Base-by-base conservation (phyloP, 805 yeast species). In the Groenewaldozyma salmanticensis region DNA sequence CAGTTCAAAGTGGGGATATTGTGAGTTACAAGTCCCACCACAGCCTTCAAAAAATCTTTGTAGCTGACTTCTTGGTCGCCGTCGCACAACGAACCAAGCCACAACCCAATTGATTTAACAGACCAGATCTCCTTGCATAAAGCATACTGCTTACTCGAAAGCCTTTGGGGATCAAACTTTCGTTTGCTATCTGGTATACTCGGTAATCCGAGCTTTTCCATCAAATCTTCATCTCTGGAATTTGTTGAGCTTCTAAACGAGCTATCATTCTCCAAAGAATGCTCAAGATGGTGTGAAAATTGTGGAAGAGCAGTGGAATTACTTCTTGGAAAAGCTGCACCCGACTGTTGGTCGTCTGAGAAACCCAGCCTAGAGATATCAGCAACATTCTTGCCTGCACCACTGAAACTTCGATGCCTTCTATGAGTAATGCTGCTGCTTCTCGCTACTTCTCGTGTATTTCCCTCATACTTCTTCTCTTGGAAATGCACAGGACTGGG, bases 1-100 rank as follows among this genome's bases (percentile, higher is more conserved):
- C 59, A 55, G 35, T 49, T 51, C 11, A 63, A 48, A 3, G 51
- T 53, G 1, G 62, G 57, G 13, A 58, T 41, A 20, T 40, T 22
- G 38, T 52, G 49, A 9, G 51, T 50, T 29, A 52, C 52, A 31
- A 57, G 42, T 5, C 52, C 53, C 11, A 43, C 42, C 13, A 57
- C 33, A 9, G 47, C 45, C 17, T 40, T 40, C 5, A 43, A 22
- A 7, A 57, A 42, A 11, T 52, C 52, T 3, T 31, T 33, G 13
- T 39, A 22, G 7, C 47, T 38, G 31, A 52, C 35, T 11, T 47
- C 48, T 11, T 37, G 22, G 5, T 43, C 39, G 9, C 24, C 39
- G 3, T 35, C 15, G 15, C 17, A 36, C 11, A 42, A 35, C 11
- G 22, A 19, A 3, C 31, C 21, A 11, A 51, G 32, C 56, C 56